These are phyloP conservation scores for Candida chauliodis DNA, from an alignment of 805 yeast genomes.

Conservation along the genomic window DNA sequence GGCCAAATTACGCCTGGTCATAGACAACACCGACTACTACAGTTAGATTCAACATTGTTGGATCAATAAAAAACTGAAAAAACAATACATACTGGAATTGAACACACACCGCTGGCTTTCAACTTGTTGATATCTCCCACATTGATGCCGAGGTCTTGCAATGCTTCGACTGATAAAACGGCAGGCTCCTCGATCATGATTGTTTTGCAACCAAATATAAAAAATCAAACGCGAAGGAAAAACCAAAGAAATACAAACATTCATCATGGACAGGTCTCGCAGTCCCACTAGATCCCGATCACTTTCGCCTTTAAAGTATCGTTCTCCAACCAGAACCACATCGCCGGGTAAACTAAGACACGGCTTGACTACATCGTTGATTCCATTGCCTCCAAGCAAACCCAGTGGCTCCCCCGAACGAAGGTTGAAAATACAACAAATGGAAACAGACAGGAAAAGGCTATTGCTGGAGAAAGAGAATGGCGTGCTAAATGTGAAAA, in stretches of 20 bases:
- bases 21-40: conserved; percentile 14
- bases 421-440: conserved; percentile 25
- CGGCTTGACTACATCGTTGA: background rate
- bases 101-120: conserved; percentile 14
- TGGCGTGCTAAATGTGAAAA: background rate
- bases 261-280: conserved; percentile 3
- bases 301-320: background rate
- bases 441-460: conserved; percentile 22
- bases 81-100: conserved; percentile 16
- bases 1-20: conserved; percentile 13
- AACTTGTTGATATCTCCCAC: conserved; percentile 15
- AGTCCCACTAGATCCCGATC: conserved; percentile 1
- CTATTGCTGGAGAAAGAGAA: conserved; percentile 15
- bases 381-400: conserved; percentile 16
- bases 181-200: conserved; percentile 5
- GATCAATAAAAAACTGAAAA: no score
- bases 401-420: conserved; percentile 36
- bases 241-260: background rate
- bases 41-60: no score
- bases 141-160: conserved; percentile 15
- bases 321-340: background rate
- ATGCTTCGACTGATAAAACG: conserved; percentile 9
- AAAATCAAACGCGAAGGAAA: background rate
- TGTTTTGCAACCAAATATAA: conserved; percentile 8
- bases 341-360: background rate